phyloP scores from a whole-genome alignment of 345 rosid genomes.

The Populus davidiana region DNA sequence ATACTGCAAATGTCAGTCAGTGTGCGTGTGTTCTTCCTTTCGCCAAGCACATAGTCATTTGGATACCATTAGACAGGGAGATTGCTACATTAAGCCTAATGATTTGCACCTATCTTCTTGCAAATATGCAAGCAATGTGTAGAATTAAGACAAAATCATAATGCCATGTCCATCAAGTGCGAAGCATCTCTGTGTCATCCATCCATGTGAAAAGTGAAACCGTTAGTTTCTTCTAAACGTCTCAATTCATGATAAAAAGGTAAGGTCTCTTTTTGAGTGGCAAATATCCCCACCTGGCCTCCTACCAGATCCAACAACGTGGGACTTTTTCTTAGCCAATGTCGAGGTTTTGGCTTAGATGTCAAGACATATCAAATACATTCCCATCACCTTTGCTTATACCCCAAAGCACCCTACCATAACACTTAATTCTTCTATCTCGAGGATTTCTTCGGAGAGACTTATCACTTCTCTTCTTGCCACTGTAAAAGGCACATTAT shows the following conservation, averaged over 20 bases:
- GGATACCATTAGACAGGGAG: too few relatives aligned
- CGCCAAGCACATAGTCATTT: too few relatives aligned
- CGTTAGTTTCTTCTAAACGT: constrained; percentile 44
- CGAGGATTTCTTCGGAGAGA: not conserved
- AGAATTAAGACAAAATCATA: not conserved
- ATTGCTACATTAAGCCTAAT: not conserved
- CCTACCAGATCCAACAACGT: constrained; percentile 50
- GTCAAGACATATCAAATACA: constrained; percentile 56
- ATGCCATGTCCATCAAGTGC: not conserved
- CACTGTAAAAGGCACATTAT: constrained; percentile 22
- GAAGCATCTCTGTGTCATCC: constrained; percentile 11
- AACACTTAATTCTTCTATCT: constrained; percentile 31
- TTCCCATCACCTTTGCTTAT: constrained; percentile 69
- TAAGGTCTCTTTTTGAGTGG: constrained; percentile 28
- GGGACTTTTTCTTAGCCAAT: constrained; percentile 5
- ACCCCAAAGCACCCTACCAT: constrained; percentile 76
- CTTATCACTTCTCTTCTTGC: constrained; percentile 19
- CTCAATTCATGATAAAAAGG: constrained; percentile 39
- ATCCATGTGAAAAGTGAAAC: constrained; percentile 23
- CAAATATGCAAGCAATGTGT: not conserved
- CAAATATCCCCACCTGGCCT: constrained; percentile 14
- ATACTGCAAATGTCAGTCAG: too few relatives aligned
- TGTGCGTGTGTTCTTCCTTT: too few relatives aligned
- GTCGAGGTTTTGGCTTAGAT: constrained; percentile 44
- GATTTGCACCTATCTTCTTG: not conserved